Percentiles rank a stretch among this genome's conserved stretches.
Evolutionary conservation across 2,329 filamentous ascomycete genomes (phyloP).

Genomic region (Geosmithia putterillii): DNA sequence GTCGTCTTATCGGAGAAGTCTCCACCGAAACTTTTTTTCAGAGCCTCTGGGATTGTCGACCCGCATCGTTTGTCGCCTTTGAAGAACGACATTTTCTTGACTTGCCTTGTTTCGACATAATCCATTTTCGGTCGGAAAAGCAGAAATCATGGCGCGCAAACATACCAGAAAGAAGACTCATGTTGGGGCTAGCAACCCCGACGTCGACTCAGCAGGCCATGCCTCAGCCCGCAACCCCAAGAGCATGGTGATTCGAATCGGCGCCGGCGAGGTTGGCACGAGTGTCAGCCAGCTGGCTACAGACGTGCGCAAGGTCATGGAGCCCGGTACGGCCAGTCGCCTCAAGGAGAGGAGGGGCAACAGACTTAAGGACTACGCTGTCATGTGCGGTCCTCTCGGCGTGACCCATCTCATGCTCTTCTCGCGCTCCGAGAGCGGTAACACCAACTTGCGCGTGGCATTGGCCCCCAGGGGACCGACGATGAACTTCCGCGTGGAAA

Average conservation of each 20-base stretch:
- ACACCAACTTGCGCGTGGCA: constrained; percentile 82
- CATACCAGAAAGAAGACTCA: constrained; percentile 86
- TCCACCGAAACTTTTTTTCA: constrained; percentile 1
- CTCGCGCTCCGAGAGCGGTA: constrained; percentile 77
- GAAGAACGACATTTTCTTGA: neutral
- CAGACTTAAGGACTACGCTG: constrained; percentile 79
- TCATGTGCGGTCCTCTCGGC: constrained; percentile 89
- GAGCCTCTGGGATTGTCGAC: neutral
- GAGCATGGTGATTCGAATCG: constrained; percentile 97
- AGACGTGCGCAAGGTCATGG: constrained; percentile 89
- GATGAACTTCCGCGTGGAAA: constrained; percentile 85
- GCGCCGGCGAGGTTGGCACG: constrained; percentile 82
- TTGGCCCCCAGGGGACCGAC: constrained; percentile 86
- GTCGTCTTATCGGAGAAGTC: constrained; percentile 2
- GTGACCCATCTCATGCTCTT: constrained; percentile 90
- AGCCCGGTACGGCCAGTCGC: constrained; percentile 81
- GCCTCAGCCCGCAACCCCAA: constrained; percentile 64
- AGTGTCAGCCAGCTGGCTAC: constrained; percentile 84
- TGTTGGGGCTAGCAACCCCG: constrained; percentile 50
- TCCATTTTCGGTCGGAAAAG: constrained; percentile 4
- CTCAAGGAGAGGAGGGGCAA: constrained; percentile 85
- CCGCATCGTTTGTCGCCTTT: neutral
- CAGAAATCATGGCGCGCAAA: constrained; percentile 80
- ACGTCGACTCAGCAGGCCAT: constrained; percentile 43
- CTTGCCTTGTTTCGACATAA: neutral